These are phyloP conservation scores for Dactylis glomerata DNA, from an alignment of 176 grass and related monocot genomes.

Conservation along the genomic window DNA sequence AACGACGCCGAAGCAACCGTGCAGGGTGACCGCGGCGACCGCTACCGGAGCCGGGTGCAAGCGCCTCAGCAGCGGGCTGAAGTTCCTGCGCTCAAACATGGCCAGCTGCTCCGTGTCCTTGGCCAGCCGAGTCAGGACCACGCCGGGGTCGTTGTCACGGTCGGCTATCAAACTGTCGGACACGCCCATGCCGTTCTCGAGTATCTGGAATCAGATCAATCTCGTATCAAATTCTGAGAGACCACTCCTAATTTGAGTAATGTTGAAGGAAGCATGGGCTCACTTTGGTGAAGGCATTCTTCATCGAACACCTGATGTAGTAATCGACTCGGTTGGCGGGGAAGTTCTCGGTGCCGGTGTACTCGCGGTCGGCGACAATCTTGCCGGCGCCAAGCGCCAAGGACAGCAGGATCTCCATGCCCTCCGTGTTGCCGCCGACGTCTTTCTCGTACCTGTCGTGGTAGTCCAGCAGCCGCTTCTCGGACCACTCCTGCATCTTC, in stretches of 20 bases:
- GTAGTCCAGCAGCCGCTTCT: slow-evolving; percentile 82
- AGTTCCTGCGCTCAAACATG: slow-evolving; percentile 57
- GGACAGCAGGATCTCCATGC: slow-evolving; percentile 68
- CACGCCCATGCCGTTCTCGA: slow-evolving; percentile 53
- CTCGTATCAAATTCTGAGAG: not conserved
- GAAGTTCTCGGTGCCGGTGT: slow-evolving; percentile 5
- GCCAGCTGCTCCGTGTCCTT: slow-evolving; percentile 72
- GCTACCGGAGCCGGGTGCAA: slow-evolving; percentile 66
- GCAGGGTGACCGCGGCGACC: slow-evolving; percentile 61
- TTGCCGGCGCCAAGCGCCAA: slow-evolving; percentile 50
- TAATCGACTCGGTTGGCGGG: slow-evolving; percentile 51
- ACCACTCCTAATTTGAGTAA: not conserved
- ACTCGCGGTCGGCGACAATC: slow-evolving; percentile 50
- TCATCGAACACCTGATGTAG: slow-evolving; percentile 83
- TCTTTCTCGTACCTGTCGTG: slow-evolving; percentile 62
- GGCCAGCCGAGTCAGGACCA: slow-evolving; percentile 53
- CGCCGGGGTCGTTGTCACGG: slow-evolving; percentile 56
- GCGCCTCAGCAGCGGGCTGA: slow-evolving; percentile 62
- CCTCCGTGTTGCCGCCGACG: slow-evolving; percentile 9
- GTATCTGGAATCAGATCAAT: slow-evolving; percentile 35
- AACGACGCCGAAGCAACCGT: slow-evolving; percentile 78
- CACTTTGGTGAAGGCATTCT: slow-evolving; percentile 80
- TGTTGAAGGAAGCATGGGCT: not conserved
- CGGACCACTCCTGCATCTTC: slow-evolving; percentile 80
- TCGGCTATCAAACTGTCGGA: slow-evolving; percentile 48